Evolutionary conservation across 805 yeast genomes (phyloP).

Genomic region (Sungouiozyma ichnusensis): DNA sequence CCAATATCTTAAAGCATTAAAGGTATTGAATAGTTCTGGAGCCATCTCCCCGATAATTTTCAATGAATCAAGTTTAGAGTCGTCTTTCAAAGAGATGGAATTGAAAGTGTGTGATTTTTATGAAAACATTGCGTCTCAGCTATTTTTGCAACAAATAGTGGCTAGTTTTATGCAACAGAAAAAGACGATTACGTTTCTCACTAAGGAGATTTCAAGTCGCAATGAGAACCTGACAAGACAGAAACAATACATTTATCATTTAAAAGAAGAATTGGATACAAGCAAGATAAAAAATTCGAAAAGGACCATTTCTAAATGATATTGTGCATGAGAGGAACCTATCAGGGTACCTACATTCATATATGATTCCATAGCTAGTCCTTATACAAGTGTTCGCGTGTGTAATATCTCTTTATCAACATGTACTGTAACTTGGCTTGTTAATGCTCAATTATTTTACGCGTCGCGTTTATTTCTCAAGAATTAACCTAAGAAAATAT

Average conservation of each 20-base stretch:
- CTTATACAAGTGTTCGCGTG: not conserved
- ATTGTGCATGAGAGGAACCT: no score
- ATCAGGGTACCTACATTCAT: no score
- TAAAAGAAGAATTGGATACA: conserved; percentile 3
- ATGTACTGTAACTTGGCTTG: no score
- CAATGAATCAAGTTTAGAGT: not conserved
- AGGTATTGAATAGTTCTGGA: conserved; percentile 5
- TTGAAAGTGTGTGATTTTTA: not conserved
- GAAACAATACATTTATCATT: not conserved
- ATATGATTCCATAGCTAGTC: not conserved
- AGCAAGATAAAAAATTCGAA: conserved; percentile 3
- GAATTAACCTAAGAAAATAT: not conserved
- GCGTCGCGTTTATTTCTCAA: not conserved
- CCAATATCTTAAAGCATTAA: conserved; percentile 13
- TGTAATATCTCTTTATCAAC: no score
- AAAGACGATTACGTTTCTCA: not conserved
- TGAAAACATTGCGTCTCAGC: not conserved
- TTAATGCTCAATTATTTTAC: not conserved
- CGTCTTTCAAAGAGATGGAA: conserved; percentile 2
- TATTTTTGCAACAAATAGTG: not conserved
- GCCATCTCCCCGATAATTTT: not conserved
- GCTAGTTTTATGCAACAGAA: not conserved
- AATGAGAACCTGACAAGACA: not conserved
- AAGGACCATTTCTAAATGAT: no score
- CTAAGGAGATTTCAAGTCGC: not conserved